phyloP scores from a whole-genome alignment of 2,329 filamentous ascomycete genomes.

The Atkinsonella texensis region DNA sequence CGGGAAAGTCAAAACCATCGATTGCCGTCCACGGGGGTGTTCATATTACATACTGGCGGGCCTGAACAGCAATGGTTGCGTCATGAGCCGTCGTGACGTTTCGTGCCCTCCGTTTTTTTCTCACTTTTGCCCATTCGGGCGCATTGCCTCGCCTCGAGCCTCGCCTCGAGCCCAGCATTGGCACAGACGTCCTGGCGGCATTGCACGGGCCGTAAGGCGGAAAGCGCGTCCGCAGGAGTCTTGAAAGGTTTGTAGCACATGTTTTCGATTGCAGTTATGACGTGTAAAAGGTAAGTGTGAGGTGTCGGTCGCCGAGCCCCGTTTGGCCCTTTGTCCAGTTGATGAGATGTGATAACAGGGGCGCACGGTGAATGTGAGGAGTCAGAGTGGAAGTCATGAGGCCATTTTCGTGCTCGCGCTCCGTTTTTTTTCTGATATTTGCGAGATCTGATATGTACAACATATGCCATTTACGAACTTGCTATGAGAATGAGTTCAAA shows the following conservation, averaged over 20 bases:
- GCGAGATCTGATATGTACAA: no score
- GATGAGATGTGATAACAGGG: background rate
- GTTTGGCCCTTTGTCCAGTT: background rate
- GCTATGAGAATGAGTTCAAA: background rate
- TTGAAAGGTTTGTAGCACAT: background rate
- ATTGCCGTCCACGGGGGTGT: background rate
- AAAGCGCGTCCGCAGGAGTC: background rate
- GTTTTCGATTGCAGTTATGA: no score
- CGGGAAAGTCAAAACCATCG: background rate
- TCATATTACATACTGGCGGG: no score
- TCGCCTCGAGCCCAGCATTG: no score
- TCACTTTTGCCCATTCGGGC: no score
- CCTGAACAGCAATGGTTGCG: no score
- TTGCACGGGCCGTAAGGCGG: background rate
- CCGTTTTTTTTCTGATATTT: no score
- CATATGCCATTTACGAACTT: background rate
- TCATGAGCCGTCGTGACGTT: no score
- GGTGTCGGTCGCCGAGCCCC: background rate
- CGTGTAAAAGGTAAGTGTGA: background rate
- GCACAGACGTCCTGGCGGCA: background rate
- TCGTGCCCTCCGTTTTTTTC: no score
- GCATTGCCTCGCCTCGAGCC: no score
- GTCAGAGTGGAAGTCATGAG: background rate
- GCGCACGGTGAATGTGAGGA: background rate
- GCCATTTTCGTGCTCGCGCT: no score